phyloP scores from a whole-genome alignment of 108 stramenopile species.

The Cyclotella atomus region DNA sequence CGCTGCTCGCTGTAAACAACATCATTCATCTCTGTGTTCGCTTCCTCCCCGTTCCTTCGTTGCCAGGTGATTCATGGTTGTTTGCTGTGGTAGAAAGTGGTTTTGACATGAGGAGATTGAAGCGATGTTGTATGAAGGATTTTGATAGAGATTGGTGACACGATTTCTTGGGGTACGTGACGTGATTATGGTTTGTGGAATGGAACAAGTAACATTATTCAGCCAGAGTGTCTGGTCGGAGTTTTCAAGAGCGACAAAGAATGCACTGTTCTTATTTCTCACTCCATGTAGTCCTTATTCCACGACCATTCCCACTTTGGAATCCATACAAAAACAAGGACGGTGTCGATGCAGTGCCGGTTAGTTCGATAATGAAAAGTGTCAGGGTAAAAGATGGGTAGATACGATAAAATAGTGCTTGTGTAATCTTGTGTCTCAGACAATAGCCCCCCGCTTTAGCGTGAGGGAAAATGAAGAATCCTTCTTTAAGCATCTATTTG shows the following conservation, averaged over 20 bases:
- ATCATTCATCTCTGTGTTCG: neutral
- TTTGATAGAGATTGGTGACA: no score
- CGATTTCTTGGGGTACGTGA: no score
- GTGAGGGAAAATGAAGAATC: no score
- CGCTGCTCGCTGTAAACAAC: neutral
- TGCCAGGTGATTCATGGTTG: neutral
- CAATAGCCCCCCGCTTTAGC: no score
- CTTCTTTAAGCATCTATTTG: no score
- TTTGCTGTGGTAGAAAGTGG: neutral
- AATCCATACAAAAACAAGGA: neutral
- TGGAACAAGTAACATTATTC: no score
- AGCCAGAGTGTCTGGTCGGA: no score
- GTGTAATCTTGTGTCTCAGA: no score
- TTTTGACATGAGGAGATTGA: neutral
- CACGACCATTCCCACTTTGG: no score
- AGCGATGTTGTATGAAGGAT: no score
- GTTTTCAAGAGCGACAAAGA: no score
- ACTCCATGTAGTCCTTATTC: neutral
- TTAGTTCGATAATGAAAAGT: neutral
- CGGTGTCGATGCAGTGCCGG: neutral
- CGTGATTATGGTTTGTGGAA: no score
- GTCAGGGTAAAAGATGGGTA: neutral
- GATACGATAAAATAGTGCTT: neutral
- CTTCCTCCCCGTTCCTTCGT: neutral
- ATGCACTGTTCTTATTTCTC: neutral